Base-by-base conservation (phyloP, 352 stramenopile species). In the Globisporangium cylindrosporum region DNA sequence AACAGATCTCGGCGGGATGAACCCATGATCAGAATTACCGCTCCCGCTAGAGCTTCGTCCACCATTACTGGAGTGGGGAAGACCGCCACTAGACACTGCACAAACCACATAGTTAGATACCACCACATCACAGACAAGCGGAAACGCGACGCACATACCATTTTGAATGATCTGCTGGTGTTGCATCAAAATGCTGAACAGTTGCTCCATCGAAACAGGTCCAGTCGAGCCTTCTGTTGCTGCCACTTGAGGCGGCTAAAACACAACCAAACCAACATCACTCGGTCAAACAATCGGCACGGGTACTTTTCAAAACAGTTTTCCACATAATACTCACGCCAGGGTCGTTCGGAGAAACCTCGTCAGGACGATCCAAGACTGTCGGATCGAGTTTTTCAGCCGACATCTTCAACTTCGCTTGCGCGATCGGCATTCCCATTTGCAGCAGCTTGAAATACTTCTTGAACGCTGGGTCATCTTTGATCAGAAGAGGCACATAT, bases 111-210 rank as follows among this genome's bases (percentile, higher is more conserved):
- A 34, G 14, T 38, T 48, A 48, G 0, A 56, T 1, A 53, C 4
- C 10, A 9, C n/a, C 12, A 24, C 1, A n/a, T 9, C 6, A 18
- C 18, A 27, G 7, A 20, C 20, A 61, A 20, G 4, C 43, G 18
- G 18, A 55, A 36, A 32, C 20, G 10, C 25, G 20, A 10, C 4
- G 4, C 8, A 70, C 58, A 12, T 38, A 91, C 86, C 89, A 82
- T 92, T 86, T 38, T 94, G 86, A 54, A 96, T 93, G 51, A 94
- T 90, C 65, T 94, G 84, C 29, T 96, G 89, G 68, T 96, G 87
- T 46, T 96, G 86, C 86, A 96, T 94, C 6, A 94, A 67, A 59
- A 96, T 94, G 53, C 79, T 91, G 46, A 94, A 93, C 4, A 96
- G 70, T 48, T 96, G 85, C 48, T 96, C 85, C 84, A 96, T 94